phyloP scores from a whole-genome alignment of 179 eudicot genomes.

The Patellifolia procumbens region DNA sequence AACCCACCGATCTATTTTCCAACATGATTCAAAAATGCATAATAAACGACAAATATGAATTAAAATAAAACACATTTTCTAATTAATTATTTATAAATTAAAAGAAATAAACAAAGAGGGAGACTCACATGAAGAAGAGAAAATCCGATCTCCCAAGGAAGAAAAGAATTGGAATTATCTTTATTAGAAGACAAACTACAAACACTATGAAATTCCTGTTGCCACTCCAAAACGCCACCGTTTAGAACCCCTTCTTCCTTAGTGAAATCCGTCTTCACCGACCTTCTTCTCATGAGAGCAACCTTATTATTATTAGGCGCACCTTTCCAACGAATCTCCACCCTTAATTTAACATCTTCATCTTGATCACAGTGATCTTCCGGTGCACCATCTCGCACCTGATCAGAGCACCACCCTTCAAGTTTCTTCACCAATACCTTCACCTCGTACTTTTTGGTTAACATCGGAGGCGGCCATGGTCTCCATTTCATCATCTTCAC shows the following conservation, averaged over 20 bases:
- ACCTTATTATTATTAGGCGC: conserved; percentile 38
- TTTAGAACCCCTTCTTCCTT: conserved; percentile 38
- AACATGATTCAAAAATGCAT: neutral
- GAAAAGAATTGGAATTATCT: conserved; percentile 52
- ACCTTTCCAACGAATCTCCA: conserved; percentile 87
- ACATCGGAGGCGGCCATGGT: conserved; percentile 76
- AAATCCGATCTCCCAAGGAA: conserved; percentile 84
- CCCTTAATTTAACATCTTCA: conserved; percentile 32
- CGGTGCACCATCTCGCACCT: conserved; percentile 38
- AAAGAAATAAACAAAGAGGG: neutral
- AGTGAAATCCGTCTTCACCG: conserved; percentile 26
- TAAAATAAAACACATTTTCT: neutral
- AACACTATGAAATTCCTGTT: conserved; percentile 61
- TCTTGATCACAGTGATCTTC: neutral
- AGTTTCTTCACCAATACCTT: conserved; percentile 46
- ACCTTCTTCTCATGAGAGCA: conserved; percentile 39
- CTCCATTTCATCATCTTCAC: conserved; percentile 92
- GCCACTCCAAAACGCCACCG: conserved; percentile 59
- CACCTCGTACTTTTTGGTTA: conserved; percentile 68
- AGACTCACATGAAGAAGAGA: conserved; percentile 63
- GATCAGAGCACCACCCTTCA: conserved; percentile 43
- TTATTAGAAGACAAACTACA: conserved; percentile 55
- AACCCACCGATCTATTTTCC: conserved; percentile 9
- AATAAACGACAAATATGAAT: neutral
- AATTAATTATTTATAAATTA: neutral